Percentiles rank a stretch among this genome's conserved stretches.
Conservation (phyloP, 805 yeast genomes). For the Saccharomycopsis javanensis region DNA sequence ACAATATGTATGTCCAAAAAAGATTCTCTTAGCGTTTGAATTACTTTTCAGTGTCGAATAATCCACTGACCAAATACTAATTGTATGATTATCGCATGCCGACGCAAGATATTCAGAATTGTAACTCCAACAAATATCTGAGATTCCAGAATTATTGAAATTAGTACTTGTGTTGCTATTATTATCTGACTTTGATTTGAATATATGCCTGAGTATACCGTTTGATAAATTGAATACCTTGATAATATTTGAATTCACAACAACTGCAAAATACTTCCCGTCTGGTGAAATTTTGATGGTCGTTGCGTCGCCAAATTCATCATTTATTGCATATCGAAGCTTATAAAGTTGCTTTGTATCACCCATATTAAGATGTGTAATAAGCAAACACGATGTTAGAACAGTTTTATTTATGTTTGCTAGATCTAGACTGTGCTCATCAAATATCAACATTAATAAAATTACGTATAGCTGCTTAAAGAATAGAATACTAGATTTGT, state of each 20-base stretch:
- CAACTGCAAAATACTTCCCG: conserved; percentile 31
- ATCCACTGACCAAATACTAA: conserved; percentile 58
- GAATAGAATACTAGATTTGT: no score
- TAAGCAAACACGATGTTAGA: conserved; percentile 38
- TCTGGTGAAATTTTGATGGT: conserved; percentile 23
- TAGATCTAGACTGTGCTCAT: no score
- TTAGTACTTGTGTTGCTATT: conserved; percentile 21
- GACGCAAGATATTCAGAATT: conserved; percentile 66
- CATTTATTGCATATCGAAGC: not conserved
- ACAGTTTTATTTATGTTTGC: no score
- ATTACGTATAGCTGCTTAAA: no score
- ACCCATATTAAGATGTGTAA: not conserved
- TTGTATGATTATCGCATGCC: conserved; percentile 76
- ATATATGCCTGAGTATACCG: not conserved
- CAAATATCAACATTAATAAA: no score
- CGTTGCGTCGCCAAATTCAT: conserved; percentile 2
- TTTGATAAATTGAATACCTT: not conserved
- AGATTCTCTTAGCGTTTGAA: conserved; percentile 30
- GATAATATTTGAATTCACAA: conserved; percentile 29
- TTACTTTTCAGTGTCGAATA: conserved; percentile 21
- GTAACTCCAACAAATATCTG: conserved; percentile 72
- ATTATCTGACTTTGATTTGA: not conserved
- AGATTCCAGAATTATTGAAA: conserved; percentile 54
- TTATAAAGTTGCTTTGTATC: not conserved
- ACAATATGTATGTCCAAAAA: conserved; percentile 78